A percentile compares a stretch with the other conserved stretches of the same genome.
Evolutionary conservation across 768 basidiomycete species (phyloP).

Genomic region (Leccinum sublutescens): DNA sequence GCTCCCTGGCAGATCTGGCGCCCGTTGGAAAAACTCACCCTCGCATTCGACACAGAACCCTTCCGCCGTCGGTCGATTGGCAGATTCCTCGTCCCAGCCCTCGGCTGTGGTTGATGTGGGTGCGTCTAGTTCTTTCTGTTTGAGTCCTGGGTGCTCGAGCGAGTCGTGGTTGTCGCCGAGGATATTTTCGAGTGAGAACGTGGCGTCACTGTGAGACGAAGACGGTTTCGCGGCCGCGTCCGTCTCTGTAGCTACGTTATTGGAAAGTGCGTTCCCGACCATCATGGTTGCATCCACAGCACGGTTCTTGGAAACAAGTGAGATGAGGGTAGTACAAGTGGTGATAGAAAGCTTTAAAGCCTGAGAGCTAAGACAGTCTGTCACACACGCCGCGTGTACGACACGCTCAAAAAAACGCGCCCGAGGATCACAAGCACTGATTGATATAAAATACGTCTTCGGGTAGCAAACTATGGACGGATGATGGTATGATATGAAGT

Average conservation of each 20-base stretch:
- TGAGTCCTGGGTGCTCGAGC: constrained; percentile 51
- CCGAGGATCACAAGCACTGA: neutral
- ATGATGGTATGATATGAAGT: constrained; percentile 16
- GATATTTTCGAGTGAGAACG: constrained; percentile 69
- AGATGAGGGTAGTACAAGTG: constrained; percentile 10
- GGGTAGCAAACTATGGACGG: neutral
- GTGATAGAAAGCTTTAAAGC: constrained; percentile 9
- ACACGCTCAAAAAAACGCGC: constrained; percentile 6
- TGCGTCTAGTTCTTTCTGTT: constrained; percentile 32
- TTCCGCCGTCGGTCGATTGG: constrained; percentile 44
- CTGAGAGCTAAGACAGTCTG: neutral
- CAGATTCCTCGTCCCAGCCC: constrained; percentile 70
- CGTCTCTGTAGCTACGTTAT: constrained; percentile 11
- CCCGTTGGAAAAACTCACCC: constrained; percentile 47
- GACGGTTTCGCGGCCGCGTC: constrained; percentile 10
- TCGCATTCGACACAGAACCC: constrained; percentile 86
- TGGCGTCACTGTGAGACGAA: constrained; percentile 6
- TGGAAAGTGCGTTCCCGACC: constrained; percentile 20
- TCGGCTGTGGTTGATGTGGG: constrained; percentile 36
- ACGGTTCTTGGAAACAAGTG: neutral
- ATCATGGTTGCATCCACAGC: constrained; percentile 20
- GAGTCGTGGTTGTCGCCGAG: constrained; percentile 61
- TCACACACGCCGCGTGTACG: constrained; percentile 29
- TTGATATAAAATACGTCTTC: neutral
- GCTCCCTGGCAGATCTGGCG: neutral